phyloP scores from a whole-genome alignment of 805 yeast genomes.

The Ogataea trehalophila region DNA sequence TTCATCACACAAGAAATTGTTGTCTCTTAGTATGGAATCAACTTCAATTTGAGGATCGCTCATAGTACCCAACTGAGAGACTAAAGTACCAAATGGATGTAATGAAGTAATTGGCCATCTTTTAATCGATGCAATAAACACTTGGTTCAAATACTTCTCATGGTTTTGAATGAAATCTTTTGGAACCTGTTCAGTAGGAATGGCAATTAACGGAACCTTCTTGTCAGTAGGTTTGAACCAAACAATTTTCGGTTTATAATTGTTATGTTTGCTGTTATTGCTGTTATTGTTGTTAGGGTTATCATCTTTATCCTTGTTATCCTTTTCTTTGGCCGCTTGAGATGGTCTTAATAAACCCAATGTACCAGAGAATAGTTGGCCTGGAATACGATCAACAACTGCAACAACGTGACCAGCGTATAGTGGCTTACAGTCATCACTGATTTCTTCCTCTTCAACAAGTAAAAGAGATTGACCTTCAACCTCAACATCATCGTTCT shows the following conservation, averaged over 20 bases:
- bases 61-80: slow-evolving; percentile 78
- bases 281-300: slow-evolving; percentile 1
- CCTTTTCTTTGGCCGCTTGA: slow-evolving; percentile 78
- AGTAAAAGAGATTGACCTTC: slow-evolving; percentile 92
- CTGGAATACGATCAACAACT: slow-evolving; percentile 94
- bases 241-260: slow-evolving; percentile 79
- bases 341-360: slow-evolving; percentile 92
- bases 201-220: slow-evolving; percentile 95
- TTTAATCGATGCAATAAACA: slow-evolving; percentile 92
- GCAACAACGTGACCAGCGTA: slow-evolving; percentile 99
- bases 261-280: slow-evolving; percentile 13
- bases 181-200: slow-evolving; percentile 98
- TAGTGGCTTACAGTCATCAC: slow-evolving; percentile 86
- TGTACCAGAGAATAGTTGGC: slow-evolving; percentile 93
- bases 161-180: slow-evolving; percentile 91
- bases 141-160: slow-evolving; percentile 70
- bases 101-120: slow-evolving; percentile 99
- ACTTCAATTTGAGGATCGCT: slow-evolving; percentile 75
- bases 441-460: slow-evolving; percentile 93
- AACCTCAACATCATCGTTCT: slow-evolving; percentile 96
- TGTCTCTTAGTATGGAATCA: slow-evolving; percentile 84
- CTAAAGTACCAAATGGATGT: slow-evolving; percentile 95
- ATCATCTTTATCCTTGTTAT: slow-evolving; percentile 39
- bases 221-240: slow-evolving; percentile 99
- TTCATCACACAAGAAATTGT: slow-evolving; percentile 77